Evolutionary conservation across 148 eudicot species (phyloP), one percentile per base, ranked within the genome.

Genomic region (Rhododendron ovatum): DNA sequence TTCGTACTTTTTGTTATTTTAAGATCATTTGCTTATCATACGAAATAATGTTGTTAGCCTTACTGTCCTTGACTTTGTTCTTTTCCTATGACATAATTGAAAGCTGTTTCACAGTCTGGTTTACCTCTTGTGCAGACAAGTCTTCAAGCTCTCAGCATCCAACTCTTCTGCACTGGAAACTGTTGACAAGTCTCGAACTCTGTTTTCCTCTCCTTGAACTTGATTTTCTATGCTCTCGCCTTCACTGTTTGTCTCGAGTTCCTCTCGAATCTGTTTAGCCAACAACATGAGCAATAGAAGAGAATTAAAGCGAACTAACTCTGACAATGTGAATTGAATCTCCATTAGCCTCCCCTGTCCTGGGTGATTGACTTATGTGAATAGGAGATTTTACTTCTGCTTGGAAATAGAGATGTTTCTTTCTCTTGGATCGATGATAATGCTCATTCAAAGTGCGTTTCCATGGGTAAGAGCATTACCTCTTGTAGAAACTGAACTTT

Each of bases 111-210:
- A 5, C 5, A 41, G 73, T 65, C 33, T 26, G 53, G 50, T 75
- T 84, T 33, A 75, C 86, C 86, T 84, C 81, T 75, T 37, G 3
- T 53, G 59, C 53, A 22, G 81, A 53, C 50, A 84, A 53, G 65
- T 35, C 37, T 20, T 73, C 14, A 80, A 73, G 65, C 28, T 73
- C 69, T 84, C 71, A 74, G 71, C n/a, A 14, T 10, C 26, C 28
- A 45, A 35, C 39, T 75, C 86, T 74, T 84, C 81, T 74, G 28
- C 39, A 4, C 41, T n/a, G 47, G 80, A 84, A 37, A 33, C 65
- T 12, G 41, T 73, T 43, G 63, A 48, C 61, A 39, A 15, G 69
- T 37, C 14, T 26, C 35, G 69, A 20, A 84, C 30, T 83, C n/a
- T 71, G 7, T 69, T 28, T 74, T 74, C 81, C 33, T 50, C 51